Conservation (phyloP, 345 rosid species). For the Linum tenue region DNA sequence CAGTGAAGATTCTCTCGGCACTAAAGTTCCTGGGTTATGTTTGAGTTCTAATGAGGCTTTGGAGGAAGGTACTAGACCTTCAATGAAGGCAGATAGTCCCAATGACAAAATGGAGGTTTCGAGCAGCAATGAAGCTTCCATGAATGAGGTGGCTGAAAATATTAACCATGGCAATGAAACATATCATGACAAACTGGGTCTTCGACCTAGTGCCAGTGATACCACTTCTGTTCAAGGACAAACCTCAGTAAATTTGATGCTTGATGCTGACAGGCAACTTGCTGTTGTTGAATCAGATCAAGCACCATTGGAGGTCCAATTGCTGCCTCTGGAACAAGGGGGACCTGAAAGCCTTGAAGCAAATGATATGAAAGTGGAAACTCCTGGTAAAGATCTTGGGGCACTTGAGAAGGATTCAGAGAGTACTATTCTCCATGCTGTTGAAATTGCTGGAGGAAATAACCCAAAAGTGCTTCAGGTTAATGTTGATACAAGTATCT, state of each 20-base stretch:
- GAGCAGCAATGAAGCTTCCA: conserved; percentile 12
- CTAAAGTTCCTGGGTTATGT: conserved; percentile 20
- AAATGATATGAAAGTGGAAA: conserved; percentile 18
- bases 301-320: conserved; percentile 16
- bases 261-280: conserved; percentile 12
- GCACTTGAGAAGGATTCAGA: conserved; percentile 1
- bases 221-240: conserved; percentile 17
- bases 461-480: conserved; percentile 15
- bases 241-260: conserved; percentile 20
- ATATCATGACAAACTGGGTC: conserved; percentile 11
- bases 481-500: conserved; percentile 14
- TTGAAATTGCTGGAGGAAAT: conserved; percentile 17
- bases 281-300: conserved; percentile 8
- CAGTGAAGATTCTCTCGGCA: conserved; percentile 17
- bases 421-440: conserved; percentile 17
- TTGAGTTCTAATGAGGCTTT: conserved; percentile 14
- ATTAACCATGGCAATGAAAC: conserved; percentile 12
- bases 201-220: conserved; percentile 16
- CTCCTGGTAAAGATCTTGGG: conserved; percentile 11
- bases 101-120: conserved; percentile 18
- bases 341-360: conserved; percentile 17
- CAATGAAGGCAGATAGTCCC: conserved; percentile 18
- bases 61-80: conserved; percentile 19
- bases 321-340: conserved; percentile 21
- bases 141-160: conserved; percentile 16